Percentiles rank a stretch among this genome's conserved stretches.
phyloP scores from a whole-genome alignment of 257 asterid species.

The Lycium barbarum region DNA sequence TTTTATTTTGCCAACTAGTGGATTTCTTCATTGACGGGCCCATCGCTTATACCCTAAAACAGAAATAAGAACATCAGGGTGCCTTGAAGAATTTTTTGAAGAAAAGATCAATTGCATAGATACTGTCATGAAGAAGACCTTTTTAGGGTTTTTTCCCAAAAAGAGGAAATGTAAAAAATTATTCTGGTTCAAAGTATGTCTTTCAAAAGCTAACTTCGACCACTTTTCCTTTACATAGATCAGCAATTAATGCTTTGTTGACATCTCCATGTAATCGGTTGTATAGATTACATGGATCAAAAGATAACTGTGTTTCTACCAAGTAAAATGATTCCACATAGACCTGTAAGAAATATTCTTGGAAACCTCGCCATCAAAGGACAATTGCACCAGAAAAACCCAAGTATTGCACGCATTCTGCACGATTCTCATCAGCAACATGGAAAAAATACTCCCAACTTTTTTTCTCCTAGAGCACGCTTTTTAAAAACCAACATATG shows the following conservation, averaged over 20 bases:
- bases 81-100: neutral
- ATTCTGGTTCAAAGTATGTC: neutral
- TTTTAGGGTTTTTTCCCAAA: neutral
- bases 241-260: neutral
- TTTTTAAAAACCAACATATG: neutral
- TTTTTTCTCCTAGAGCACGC: too few species aligned
- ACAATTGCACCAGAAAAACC: neutral
- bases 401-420: neutral
- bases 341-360: neutral
- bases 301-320: neutral
- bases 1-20: neutral
- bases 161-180: neutral
- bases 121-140: neutral
- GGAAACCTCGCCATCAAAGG: neutral
- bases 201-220: neutral
- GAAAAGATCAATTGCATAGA: neutral
- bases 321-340: neutral
- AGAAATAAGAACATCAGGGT: neutral
- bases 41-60: slow-evolving; percentile 21
- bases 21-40: neutral
- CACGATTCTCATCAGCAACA: neutral
- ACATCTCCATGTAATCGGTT: neutral
- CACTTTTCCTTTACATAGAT: neutral
- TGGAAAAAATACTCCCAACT: neutral
- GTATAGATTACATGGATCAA: neutral